Percentiles rank a stretch among this genome's conserved stretches.
These are phyloP conservation scores for Thelonectria blattea DNA, from an alignment of 2,329 filamentous ascomycete species.

Conservation along the genomic window DNA sequence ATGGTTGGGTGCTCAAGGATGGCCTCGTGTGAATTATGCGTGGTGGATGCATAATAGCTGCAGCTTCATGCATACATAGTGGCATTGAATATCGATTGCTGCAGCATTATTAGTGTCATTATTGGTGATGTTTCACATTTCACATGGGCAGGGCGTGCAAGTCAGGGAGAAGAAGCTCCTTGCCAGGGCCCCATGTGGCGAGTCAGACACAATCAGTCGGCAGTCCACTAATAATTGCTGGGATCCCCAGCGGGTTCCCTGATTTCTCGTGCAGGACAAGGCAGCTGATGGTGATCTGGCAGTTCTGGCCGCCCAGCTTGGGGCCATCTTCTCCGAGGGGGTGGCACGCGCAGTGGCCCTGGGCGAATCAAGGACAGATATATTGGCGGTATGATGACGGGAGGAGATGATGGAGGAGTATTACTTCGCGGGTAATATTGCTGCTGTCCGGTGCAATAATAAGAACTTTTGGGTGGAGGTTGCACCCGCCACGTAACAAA, in stretches of 20 bases:
- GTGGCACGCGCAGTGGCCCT: no score
- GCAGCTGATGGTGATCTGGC: neutral
- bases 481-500: constrained; percentile 27
- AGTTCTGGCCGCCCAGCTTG: neutral
- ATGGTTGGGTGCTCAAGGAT: neutral
- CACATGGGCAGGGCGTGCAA: no score
- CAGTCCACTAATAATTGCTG: neutral
- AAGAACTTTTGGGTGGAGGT: neutral
- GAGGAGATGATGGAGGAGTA: neutral
- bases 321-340: neutral
- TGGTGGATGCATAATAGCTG: neutral
- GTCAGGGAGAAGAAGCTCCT: neutral
- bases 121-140: constrained; percentile 14
- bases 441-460: no score
- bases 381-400: neutral
- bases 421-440: no score
- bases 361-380: neutral
- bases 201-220: constrained; percentile 8
- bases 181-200: constrained; percentile 19
- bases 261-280: constrained; percentile 9
- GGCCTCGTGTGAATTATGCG: neutral
- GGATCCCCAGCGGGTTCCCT: constrained; percentile 17
- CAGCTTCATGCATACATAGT: neutral
- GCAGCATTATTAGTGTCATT: neutral
- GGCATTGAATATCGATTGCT: neutral